Base-by-base conservation (phyloP, 2,329 filamentous ascomycete species). In the Microcyclosporella mali region DNA sequence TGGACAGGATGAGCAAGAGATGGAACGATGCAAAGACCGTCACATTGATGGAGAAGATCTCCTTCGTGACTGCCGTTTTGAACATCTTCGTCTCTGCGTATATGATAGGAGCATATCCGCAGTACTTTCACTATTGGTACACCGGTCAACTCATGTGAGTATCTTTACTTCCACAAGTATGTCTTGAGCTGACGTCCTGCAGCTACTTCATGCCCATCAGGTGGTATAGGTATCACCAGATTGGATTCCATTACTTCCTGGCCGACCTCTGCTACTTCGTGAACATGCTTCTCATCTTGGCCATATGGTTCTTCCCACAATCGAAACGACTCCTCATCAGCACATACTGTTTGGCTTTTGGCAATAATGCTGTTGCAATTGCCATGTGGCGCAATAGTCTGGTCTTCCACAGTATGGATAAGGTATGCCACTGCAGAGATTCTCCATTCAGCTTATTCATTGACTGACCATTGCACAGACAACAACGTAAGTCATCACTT, bases 331-430 rank as follows among this genome's bases (percentile, higher is more conserved):
- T 98, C 12, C 89, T 98, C 65, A 92, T 94, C 52, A 82, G 88
- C 53, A 84, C 87, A 1, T 98, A 89, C 66, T 97, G 92, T 59
- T 73, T 98, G 27, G 86, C 89, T 8, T 94, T 87, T 61, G 92
- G 92, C 50, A 98, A 98, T 68, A 98, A 98, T 62, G 92, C 92
- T 15, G 82, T 95, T 35, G 92, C 92, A 10, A 97, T 98, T 64
- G 88, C 92, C 62, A 92, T 98, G 89, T 98, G 92, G 92, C 82
- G 92, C 51, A 98, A 98, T 65, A 95, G 89, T 25, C 78, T 98
- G 60, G 92, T 98, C 35, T 98, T 98, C 66, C 92, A 98, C 72
- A 94, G 88, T 61, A 82, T 98, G 67, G 92, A 98, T 74, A 98
- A 98, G 68, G 88, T 97, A 48, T 21, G 41, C 14, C 14, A 29